Base-by-base conservation (phyloP, 495 filamentous ascomycete genomes). In the Penicillium waksmanii region DNA sequence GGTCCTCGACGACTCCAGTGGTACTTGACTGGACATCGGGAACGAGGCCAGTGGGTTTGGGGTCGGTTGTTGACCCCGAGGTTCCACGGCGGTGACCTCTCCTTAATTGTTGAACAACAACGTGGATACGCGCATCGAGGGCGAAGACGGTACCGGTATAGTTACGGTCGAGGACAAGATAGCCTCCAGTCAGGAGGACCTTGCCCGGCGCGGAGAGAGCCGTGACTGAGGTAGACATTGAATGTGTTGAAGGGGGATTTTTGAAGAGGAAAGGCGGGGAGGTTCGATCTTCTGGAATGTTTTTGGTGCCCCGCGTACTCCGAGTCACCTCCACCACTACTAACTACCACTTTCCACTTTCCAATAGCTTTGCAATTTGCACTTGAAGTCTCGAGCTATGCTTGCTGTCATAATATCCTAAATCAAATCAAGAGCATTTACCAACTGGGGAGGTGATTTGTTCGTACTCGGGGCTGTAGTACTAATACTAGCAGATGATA, bases 121-220 rank as follows among this genome's bases (percentile, higher is more conserved):
- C 86, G 73, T 97, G 93, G 63, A 98, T 96, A 56, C 95, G 85
- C 51, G 95, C 94, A 74, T 93, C 91, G 52, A 98, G 89, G 15
- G 92, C 95, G 71, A 97, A 96, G 7, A 98, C 94, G 17, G 96
- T 85, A 10, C 88, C 96, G 2, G 91, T 93, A 68, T 96, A 93
- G 40, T 82, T 79, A 51, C 89, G 86, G 76, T 98, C 96, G 21
- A 98, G 87, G 9, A 97, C 92, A 12, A 98, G 87, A 69, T 97
- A 98, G 43, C 95, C 95, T 40, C 95, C 95, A 50, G 93, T 91
- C 15, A 98, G 82, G 47, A 98, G 83, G 44, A 98, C 96, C 77
- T 98, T 98, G 51, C 95, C 95, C 21, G 95, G 95, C 2, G 96
- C 93, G 60, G 94, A 97, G 62, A 96, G 82, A 65, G 91, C 92